Conservation (phyloP, 352 stramenopile genomes). For the Pythium volutum region DNA sequence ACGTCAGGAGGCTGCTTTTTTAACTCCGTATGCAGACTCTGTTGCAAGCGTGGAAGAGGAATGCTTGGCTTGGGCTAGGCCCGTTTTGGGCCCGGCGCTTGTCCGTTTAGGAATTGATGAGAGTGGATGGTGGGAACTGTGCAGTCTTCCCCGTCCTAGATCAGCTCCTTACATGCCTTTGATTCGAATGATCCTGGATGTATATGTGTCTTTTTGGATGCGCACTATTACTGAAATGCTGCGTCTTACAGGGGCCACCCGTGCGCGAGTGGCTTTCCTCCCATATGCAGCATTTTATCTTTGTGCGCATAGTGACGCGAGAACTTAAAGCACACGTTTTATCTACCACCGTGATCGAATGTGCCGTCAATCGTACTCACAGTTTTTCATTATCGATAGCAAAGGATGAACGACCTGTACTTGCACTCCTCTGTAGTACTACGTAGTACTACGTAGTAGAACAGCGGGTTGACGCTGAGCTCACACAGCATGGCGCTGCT, state of each 20-base stretch:
- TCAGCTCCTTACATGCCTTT: conserved; percentile 67
- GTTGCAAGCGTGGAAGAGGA: conserved; percentile 82
- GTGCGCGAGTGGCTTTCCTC: neutral
- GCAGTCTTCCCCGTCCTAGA: conserved; percentile 48
- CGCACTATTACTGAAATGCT: conserved; percentile 38
- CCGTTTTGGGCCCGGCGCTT: conserved; percentile 67
- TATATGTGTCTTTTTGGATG: neutral
- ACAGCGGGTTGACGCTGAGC: too few relatives aligned
- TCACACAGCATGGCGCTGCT: too few relatives aligned
- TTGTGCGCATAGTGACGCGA: conserved; percentile 79
- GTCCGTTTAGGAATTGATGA: conserved; percentile 72
- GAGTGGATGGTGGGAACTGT: conserved; percentile 45
- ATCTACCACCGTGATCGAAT: conserved; percentile 64
- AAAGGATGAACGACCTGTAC: too few relatives aligned
- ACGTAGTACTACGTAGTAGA: too few relatives aligned
- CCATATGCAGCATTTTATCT: conserved; percentile 76
- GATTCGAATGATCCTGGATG: neutral
- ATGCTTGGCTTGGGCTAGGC: conserved; percentile 54
- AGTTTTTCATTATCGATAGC: conserved; percentile 21
- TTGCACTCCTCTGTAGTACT: neutral
- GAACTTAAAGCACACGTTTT: conserved; percentile 87
- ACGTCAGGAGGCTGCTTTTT: conserved; percentile 77
- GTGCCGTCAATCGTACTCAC: conserved; percentile 86
- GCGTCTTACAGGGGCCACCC: conserved; percentile 23
- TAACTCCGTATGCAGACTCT: conserved; percentile 66